These are phyloP conservation scores for Neophaeococcomyces mojaviensis DNA, from an alignment of 2,329 filamentous ascomycete genomes.

Conservation along the genomic window DNA sequence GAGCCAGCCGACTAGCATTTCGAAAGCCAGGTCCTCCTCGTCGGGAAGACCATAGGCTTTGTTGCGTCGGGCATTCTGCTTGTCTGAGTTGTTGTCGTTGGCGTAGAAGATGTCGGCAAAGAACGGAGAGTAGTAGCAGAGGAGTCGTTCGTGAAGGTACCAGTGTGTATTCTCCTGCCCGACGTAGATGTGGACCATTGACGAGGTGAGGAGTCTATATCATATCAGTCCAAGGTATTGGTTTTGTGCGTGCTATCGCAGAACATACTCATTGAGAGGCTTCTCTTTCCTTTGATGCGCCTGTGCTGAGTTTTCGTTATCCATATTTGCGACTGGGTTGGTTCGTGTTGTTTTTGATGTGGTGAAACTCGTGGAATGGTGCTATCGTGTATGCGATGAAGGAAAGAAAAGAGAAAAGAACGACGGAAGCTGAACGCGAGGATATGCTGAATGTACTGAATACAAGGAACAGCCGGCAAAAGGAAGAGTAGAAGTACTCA, in stretches of 20 bases:
- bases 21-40: slow-evolving; percentile 45
- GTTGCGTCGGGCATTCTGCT: slow-evolving; percentile 21
- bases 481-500: too few species aligned
- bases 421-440: too few species aligned
- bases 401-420: too few species aligned
- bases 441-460: too few species aligned
- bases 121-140: slow-evolving; percentile 47
- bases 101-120: slow-evolving; percentile 47
- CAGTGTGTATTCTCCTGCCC: slow-evolving; percentile 48
- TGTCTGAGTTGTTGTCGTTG: slow-evolving; percentile 28
- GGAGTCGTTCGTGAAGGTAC: slow-evolving; percentile 50
- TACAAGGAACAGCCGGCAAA: too few species aligned
- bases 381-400: too few species aligned
- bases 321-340: slow-evolving; percentile 10
- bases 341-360: neutral
- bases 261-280: slow-evolving; percentile 36
- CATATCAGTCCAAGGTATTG: slow-evolving; percentile 6
- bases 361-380: too few species aligned
- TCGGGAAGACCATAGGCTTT: slow-evolving; percentile 43
- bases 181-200: slow-evolving; percentile 51
- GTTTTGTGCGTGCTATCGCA: neutral
- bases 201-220: slow-evolving; percentile 44
- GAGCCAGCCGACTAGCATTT: slow-evolving; percentile 48
- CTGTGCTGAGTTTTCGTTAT: slow-evolving; percentile 14
- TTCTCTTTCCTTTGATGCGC: slow-evolving; percentile 26